Evolutionary conservation across 2,329 filamentous ascomycete genomes (phyloP), one percentile per base, ranked within the genome.

Genomic region (Colletotrichum endophyticum): DNA sequence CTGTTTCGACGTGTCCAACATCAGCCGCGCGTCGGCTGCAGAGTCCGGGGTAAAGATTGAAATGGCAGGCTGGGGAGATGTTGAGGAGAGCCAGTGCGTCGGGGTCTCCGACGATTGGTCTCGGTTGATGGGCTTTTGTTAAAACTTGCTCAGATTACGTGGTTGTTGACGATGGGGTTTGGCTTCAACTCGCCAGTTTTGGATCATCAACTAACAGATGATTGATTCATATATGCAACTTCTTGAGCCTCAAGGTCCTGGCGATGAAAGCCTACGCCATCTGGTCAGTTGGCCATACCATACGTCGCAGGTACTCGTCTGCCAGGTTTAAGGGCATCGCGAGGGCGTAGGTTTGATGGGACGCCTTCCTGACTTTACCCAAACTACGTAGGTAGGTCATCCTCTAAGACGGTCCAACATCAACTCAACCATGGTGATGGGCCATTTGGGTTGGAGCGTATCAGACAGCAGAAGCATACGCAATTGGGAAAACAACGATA

Each of bases 11-110:
- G 27, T 22, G 16, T 16, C 19, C 15, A 44, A 59, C 39, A 32
- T 61, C 64, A 61, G 64, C 70, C 70, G 59, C 64, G 64, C 57
- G 44, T 59, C 57, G 13, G 34, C 16, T 36, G 30, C 28, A 72
- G 22, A 39, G 56, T 66, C 59, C 61, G 69, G 13, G 59, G 27
- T 36, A 44, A 11, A 22, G 19, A 22, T 34, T 28, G 7, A 39
- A 56, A 19, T 11, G 28, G 30, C 27, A 15, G 49, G 57, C 19
- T 44, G 15, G 12, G 15, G 27, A 25, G 59, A 6, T 66, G 34
- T 66, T 27, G 15, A 36, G 56, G 5, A 19, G 30, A 64, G n/a
- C 39, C 57, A 53, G 53, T 62, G 34, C 73, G 22, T 5, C 32
- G 57, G 22, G 57, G 36, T 56, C 57, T 57, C 57, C 36, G 57